A percentile compares a stretch with the other conserved stretches of the same genome.
Evolutionary conservation across 1,139 yeast genomes (phyloP).

Genomic region (Blastobotrys arbuscula): DNA sequence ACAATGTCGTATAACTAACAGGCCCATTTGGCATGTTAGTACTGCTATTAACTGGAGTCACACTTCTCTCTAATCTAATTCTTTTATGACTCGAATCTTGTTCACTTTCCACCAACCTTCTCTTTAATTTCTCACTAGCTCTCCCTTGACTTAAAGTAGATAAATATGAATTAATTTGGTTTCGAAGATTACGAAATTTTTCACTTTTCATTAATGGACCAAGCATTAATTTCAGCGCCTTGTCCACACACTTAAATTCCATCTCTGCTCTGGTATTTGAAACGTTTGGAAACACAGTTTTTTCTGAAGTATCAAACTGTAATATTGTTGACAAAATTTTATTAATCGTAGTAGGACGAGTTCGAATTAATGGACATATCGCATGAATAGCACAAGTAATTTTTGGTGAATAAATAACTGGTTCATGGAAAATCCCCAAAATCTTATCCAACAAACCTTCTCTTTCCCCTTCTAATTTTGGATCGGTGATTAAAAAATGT

Average conservation of each 20-base stretch:
- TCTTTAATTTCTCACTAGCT: constrained; percentile 27
- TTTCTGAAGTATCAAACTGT: constrained; percentile 31
- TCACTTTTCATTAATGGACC: constrained; percentile 28
- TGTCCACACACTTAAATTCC: constrained; percentile 35
- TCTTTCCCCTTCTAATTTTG: constrained; percentile 66
- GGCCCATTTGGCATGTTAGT: constrained; percentile 30
- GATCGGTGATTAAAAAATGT: constrained; percentile 52
- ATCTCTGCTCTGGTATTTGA: constrained; percentile 26
- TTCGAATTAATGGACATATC: constrained; percentile 30
- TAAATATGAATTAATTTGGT: constrained; percentile 31
- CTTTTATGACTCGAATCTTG: constrained; percentile 21
- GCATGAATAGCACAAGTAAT: constrained; percentile 34
- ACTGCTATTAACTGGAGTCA: constrained; percentile 24
- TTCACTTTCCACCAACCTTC: constrained; percentile 22
- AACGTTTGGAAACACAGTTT: constrained; percentile 17
- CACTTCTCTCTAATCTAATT: constrained; percentile 20
- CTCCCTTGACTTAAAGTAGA: constrained; percentile 29
- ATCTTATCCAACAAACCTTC: constrained; percentile 61
- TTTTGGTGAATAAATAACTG: constrained; percentile 33
- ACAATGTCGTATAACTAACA: constrained; percentile 37
- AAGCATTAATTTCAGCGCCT: constrained; percentile 34
- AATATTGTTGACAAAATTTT: constrained; percentile 33
- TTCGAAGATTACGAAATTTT: constrained; percentile 5
- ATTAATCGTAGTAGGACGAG: constrained; percentile 27
- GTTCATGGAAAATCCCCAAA: constrained; percentile 50